A percentile compares a stretch with the other conserved stretches of the same genome.
These are phyloP conservation scores for Pleurotus pulmonarius DNA, from an alignment of 768 basidiomycete species.

Conservation along the genomic window DNA sequence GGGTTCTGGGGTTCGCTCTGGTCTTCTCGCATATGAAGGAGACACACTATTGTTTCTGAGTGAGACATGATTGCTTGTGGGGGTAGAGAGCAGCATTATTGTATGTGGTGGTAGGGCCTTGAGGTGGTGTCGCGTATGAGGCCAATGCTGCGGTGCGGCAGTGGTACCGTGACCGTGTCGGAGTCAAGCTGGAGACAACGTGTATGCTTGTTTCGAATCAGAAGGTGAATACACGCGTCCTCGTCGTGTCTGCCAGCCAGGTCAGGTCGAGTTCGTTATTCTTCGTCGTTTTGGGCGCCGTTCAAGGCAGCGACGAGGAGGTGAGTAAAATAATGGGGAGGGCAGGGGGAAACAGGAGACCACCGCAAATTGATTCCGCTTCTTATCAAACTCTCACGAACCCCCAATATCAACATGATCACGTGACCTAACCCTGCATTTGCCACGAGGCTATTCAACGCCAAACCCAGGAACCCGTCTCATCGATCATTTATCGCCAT, in stretches of 20 bases:
- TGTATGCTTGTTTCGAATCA: conserved; percentile 5
- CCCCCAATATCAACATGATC: conserved; percentile 36
- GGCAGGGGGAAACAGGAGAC: conserved; percentile 11
- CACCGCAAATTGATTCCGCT: conserved; percentile 27
- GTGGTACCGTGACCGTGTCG: conserved; percentile 15
- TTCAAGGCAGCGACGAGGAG: neutral
- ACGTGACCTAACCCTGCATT: conserved; percentile 27
- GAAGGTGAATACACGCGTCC: neutral
- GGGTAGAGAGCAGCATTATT: conserved; percentile 43
- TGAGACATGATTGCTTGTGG: conserved; percentile 33
- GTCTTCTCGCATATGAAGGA: conserved; percentile 30
- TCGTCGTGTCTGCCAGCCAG: neutral
- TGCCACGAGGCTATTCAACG: conserved; percentile 9
- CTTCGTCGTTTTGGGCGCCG: conserved; percentile 5
- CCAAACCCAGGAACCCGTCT: conserved; percentile 5
- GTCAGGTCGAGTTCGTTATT: neutral
- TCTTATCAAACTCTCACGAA: conserved; percentile 32
- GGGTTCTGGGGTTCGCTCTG: conserved; percentile 24
- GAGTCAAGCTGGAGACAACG: conserved; percentile 7
- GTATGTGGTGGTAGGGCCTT: conserved; percentile 19
- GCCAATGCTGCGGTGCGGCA: conserved; percentile 9
- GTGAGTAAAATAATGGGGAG: conserved; percentile 2
- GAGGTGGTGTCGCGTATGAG: conserved; percentile 14
- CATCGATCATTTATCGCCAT: conserved; percentile 3
- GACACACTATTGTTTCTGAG: conserved; percentile 25